Conservation (phyloP, 73 alveolate genomes). For the Breviolum minutum region DNA sequence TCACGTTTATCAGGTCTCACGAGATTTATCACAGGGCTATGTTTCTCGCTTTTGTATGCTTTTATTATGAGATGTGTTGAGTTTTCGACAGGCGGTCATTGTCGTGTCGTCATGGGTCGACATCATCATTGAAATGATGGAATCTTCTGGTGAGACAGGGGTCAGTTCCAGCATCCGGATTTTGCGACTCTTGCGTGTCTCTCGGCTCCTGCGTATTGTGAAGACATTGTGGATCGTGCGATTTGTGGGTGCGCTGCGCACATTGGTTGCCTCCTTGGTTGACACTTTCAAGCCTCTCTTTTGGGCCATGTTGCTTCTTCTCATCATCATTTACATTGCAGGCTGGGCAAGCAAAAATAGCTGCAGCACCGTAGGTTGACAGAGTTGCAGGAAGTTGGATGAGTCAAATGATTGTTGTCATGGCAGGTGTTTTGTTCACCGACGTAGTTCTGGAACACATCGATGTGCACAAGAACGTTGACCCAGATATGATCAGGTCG, state of each 20-base stretch:
- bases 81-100: neutral
- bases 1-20: too few relatives aligned
- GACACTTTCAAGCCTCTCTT: constrained; percentile 55
- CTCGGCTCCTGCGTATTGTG: constrained; percentile 71
- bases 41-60: too few relatives aligned
- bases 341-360: neutral
- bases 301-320: constrained; percentile 68
- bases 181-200: constrained; percentile 46
- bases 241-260: constrained; percentile 54
- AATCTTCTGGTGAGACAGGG: neutral
- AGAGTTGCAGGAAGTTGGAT: too few relatives aligned
- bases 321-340: constrained; percentile 38
- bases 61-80: too few relatives aligned
- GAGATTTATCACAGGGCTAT: too few relatives aligned
- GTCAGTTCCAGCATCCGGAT: constrained; percentile 78
- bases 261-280: constrained; percentile 51
- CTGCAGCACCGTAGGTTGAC: too few relatives aligned
- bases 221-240: constrained; percentile 67
- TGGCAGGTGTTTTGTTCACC: constrained; percentile 52
- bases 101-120: constrained; percentile 17
- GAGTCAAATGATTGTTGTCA: neutral
- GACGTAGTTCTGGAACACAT: constrained; percentile 29
- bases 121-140: neutral
- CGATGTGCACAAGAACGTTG: neutral
- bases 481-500: neutral